phyloP scores from a whole-genome alignment of 2,329 filamentous ascomycete genomes.

The Calonectria henricotiae region DNA sequence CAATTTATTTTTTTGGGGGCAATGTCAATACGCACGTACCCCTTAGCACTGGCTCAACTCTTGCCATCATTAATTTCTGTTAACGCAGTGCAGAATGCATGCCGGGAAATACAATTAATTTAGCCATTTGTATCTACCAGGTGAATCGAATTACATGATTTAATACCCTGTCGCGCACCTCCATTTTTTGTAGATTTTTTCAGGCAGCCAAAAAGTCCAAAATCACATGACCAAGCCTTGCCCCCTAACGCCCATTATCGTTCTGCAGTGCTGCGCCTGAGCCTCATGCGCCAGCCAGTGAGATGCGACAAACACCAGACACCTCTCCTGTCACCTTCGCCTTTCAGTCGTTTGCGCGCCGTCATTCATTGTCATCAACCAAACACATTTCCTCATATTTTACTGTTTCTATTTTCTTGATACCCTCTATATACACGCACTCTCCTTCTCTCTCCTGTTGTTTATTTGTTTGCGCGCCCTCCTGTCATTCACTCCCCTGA shows the following conservation, averaged over 20 bases:
- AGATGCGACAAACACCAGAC: constrained; percentile 41
- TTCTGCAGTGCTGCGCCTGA: constrained; percentile 50
- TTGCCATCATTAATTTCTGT: constrained; percentile 54
- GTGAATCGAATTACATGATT: background rate
- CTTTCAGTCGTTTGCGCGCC: background rate
- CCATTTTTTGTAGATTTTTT: constrained; percentile 11
- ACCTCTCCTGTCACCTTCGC: constrained; percentile 37
- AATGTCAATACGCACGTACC: constrained; percentile 22
- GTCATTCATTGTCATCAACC: constrained; percentile 9
- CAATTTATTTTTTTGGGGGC: constrained; percentile 40
- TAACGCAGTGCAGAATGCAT: constrained; percentile 42
- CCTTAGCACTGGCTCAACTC: constrained; percentile 50
- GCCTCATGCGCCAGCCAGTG: constrained; percentile 41
- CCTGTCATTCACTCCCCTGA: constrained; percentile 10
- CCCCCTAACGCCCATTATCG: constrained; percentile 52
- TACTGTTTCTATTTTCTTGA: constrained; percentile 15
- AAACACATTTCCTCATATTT: background rate
- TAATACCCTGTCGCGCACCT: background rate
- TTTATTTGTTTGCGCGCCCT: constrained; percentile 1
- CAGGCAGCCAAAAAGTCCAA: background rate
- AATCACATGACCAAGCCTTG: constrained; percentile 6
- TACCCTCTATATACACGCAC: background rate
- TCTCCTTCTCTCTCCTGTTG: background rate
- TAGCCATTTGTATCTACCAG: background rate
- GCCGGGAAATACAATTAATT: background rate